Evolutionary conservation across 2,329 filamentous ascomycete species (phyloP), one percentile per base, ranked within the genome.

Genomic region (Diaporthe australafricana): DNA sequence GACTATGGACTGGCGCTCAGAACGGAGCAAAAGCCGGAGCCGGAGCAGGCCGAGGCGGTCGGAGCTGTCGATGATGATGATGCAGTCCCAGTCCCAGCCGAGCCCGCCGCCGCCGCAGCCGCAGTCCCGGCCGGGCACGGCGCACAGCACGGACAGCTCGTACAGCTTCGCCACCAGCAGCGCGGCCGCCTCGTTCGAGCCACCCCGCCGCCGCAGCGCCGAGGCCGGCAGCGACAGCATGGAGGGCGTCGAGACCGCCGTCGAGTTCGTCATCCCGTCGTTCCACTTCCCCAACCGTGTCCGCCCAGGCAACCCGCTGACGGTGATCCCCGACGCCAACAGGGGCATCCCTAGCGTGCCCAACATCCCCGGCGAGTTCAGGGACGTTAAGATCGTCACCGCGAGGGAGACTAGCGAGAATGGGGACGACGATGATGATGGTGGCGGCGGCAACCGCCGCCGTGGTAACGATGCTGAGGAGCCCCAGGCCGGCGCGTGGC

Each of bases 321-420:
- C 81, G 32, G 81, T 86, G 40, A 80, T 85, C 40, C 83, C 86
- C 7, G 84, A 86, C 75, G 81, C 78, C 57, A 87, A 87, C 74
- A 81, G 83, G 45, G 86, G 85, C 20, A 84, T 86, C 56, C 85
- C 85, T 3, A 80, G 76, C 35, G 82, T 87, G 55, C 83, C 86
- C 30, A 78, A 78, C 42, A 84, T 87, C 38, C 83, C 87, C 16
- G 79, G 80, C 63, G 84, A 62, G 27, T 73, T 68, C 42, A 52
- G 60, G 42, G 52, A 60, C 67, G 42, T 57, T 48, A 69, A 69
- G 67, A 60, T 69, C 42, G 42, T 68, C n/a, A 35, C 32, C 32
- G 68, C 48, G 17, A 68, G 56, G 22, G 70, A 68, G 25, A 30
- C 52, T n/a, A n/a, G 45, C 17, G 48, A 55, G 57, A 70, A 60